Conservation (phyloP, 805 yeast species). For the Kodamaea jinghongensis region DNA sequence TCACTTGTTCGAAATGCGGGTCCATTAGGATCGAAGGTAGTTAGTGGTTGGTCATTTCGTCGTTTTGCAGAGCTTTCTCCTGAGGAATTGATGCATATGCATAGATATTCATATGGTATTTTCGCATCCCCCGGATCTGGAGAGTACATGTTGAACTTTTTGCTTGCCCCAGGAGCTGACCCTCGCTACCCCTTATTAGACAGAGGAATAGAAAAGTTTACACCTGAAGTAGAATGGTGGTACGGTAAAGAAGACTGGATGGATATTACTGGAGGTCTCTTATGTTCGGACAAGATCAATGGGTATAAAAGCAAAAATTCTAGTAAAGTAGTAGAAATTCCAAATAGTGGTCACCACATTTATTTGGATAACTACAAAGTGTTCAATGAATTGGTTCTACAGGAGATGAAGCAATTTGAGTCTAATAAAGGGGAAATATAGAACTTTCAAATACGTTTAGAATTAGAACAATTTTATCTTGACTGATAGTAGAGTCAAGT, state of each 20-base stretch:
- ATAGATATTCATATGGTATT: constrained; percentile 76
- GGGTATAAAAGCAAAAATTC: constrained; percentile 10
- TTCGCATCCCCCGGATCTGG: constrained; percentile 90
- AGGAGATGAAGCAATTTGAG: constrained; percentile 45
- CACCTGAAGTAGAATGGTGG: constrained; percentile 72
- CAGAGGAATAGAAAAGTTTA: constrained; percentile 47
- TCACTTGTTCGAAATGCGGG: constrained; percentile 73
- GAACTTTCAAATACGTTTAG: background rate
- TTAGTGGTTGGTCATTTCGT: constrained; percentile 86
- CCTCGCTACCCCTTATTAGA: constrained; percentile 71
- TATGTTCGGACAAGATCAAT: constrained; percentile 36
- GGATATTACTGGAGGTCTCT: constrained; percentile 50
- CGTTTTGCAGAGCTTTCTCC: constrained; percentile 62
- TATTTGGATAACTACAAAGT: constrained; percentile 61
- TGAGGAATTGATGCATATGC: constrained; percentile 53
- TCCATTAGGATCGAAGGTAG: constrained; percentile 78
- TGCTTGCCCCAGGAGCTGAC: constrained; percentile 87
- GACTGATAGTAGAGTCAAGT: background rate
- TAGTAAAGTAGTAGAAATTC: constrained; percentile 40
- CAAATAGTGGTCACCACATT: constrained; percentile 73
- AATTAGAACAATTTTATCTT: background rate
- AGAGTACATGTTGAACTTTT: constrained; percentile 82
- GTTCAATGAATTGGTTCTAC: constrained; percentile 51
- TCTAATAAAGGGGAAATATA: constrained; percentile 1
- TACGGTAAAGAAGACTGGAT: constrained; percentile 79